Conservation (phyloP, 257 asterid genomes). For the Petunia axillaris region DNA sequence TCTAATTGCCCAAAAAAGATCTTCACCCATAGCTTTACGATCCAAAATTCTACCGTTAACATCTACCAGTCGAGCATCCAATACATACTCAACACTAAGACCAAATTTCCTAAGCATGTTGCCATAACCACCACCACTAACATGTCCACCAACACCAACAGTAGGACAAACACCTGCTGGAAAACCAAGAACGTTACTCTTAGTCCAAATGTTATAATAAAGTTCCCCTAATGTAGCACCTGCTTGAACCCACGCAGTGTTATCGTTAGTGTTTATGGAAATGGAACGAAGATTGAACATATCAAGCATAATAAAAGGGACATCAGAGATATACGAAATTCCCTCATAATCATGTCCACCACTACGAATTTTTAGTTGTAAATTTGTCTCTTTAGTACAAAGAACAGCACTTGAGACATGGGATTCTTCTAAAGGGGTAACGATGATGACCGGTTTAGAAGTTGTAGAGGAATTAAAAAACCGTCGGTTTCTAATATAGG, state of each 20-base stretch:
- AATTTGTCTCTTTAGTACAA: conserved; percentile 35
- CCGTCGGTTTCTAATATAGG: conserved; percentile 43
- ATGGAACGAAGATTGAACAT: conserved; percentile 38
- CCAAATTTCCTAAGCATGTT: conserved; percentile 47
- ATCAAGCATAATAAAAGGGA: conserved; percentile 42
- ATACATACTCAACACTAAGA: conserved; percentile 38
- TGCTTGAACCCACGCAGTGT: conserved; percentile 48
- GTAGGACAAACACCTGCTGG: conserved; percentile 50
- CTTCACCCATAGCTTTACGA: conserved; percentile 47
- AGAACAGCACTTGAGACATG: conserved; percentile 43
- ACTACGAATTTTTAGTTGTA: conserved; percentile 46
- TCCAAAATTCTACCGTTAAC: conserved; percentile 41
- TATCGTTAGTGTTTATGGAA: conserved; percentile 21
- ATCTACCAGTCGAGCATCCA: conserved; percentile 46
- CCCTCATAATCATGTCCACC: conserved; percentile 62
- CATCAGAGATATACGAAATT: conserved; percentile 32
- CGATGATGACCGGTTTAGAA: conserved; percentile 46
- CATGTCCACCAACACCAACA: conserved; percentile 45
- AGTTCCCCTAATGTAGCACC: conserved; percentile 52
- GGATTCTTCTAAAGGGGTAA: conserved; percentile 39
- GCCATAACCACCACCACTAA: conserved; percentile 52
- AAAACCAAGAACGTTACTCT: conserved; percentile 40
- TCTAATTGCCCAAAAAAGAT: conserved; percentile 49
- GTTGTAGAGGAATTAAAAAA: conserved; percentile 36
- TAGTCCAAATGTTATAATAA: conserved; percentile 40